A percentile compares a stretch with the other conserved stretches of the same genome.
Conservation (phyloP, 805 yeast species). For the Pichia manshurica region DNA sequence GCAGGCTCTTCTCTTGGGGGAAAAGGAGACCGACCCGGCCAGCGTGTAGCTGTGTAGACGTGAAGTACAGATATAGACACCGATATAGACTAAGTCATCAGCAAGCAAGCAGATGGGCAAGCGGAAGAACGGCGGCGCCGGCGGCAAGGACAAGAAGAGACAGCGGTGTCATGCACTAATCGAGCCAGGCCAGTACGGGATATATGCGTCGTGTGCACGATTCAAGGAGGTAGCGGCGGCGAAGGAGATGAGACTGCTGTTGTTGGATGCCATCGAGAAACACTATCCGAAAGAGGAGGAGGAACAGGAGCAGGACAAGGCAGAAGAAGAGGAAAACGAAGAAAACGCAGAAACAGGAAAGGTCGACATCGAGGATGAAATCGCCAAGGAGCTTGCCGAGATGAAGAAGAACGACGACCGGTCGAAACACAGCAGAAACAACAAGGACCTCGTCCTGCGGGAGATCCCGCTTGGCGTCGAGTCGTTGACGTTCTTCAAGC, state of each 20-base stretch:
- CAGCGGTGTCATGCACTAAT: constrained; percentile 45
- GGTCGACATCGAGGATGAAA: constrained; percentile 68
- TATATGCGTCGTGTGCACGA: constrained; percentile 84
- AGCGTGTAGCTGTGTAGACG: not conserved
- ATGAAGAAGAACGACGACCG: constrained; percentile 36
- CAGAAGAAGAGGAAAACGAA: constrained; percentile 14
- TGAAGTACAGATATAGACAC: too few relatives aligned
- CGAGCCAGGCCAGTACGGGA: constrained; percentile 83
- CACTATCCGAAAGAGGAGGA: constrained; percentile 34
- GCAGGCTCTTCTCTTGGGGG: constrained; percentile 21
- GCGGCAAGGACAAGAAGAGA: constrained; percentile 26
- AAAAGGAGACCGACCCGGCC: constrained; percentile 1
- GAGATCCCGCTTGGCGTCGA: constrained; percentile 69
- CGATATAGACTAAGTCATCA: not conserved
- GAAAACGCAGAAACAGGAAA: constrained; percentile 25
- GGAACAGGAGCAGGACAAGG: not conserved
- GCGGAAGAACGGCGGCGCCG: constrained; percentile 16
- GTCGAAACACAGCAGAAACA: constrained; percentile 29
- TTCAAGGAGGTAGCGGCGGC: constrained; percentile 72
- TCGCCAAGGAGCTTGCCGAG: constrained; percentile 63
- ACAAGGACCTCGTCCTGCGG: constrained; percentile 42
- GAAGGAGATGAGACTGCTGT: constrained; percentile 59
- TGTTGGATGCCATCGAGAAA: constrained; percentile 49
- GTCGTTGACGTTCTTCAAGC: constrained; percentile 79
- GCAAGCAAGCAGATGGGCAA: constrained; percentile 21